Conservation (phyloP, 352 stramenopile species). For the Phytophthora citricola region DNA sequence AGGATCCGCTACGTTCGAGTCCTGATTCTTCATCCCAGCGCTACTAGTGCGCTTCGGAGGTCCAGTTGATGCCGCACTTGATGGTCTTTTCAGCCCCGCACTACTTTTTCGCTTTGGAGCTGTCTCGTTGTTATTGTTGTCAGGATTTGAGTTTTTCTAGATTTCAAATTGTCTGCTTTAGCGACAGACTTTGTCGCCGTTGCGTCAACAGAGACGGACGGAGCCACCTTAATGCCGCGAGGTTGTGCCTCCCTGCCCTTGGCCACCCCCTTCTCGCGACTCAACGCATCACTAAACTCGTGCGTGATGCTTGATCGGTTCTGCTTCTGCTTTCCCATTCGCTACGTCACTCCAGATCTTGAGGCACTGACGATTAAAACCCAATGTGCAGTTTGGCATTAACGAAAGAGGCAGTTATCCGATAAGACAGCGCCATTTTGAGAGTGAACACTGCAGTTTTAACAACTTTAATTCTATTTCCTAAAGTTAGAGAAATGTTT, state of each 20-base stretch:
- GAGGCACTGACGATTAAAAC: not conserved
- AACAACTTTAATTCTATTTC: not conserved
- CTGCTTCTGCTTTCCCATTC: constrained; percentile 18
- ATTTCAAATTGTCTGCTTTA: constrained; percentile 3
- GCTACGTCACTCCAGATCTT: too few relatives aligned
- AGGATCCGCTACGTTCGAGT: not conserved
- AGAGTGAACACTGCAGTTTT: not conserved
- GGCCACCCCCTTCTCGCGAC: constrained; percentile 25
- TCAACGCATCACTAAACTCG: constrained; percentile 39
- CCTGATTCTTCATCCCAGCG: constrained; percentile 5
- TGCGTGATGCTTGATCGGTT: constrained; percentile 27
- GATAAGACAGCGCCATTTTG: too few relatives aligned
- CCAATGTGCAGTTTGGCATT: too few relatives aligned
- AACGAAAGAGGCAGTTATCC: too few relatives aligned
- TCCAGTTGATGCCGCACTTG: not conserved
- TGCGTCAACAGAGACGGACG: constrained; percentile 3
- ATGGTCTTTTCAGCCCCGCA: not conserved
- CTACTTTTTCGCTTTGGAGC: constrained; percentile 15
- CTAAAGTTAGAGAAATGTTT: not conserved
- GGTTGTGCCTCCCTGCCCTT: constrained; percentile 10
- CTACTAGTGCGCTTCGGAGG: constrained; percentile 10
- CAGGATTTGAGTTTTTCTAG: not conserved
- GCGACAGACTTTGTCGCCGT: not conserved
- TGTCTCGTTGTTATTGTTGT: not conserved
- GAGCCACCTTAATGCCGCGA: constrained; percentile 21